These are phyloP conservation scores for Aristolochia contorta DNA, from an alignment of 164 flowering plant genomes.

Conservation along the genomic window DNA sequence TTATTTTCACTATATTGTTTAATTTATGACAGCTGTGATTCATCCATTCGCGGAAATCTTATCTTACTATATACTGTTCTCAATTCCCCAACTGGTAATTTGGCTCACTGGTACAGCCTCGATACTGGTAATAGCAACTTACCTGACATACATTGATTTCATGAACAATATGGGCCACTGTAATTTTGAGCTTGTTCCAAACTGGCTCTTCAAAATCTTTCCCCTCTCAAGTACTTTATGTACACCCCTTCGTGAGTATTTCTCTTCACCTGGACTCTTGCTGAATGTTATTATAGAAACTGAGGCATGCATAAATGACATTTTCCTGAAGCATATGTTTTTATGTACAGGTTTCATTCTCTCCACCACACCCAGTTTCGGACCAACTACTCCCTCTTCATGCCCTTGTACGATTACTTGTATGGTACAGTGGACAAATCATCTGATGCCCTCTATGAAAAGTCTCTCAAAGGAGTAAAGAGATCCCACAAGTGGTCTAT, in stretches of 20 bases:
- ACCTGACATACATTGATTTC: constrained; percentile 34
- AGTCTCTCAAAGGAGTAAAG: constrained; percentile 21
- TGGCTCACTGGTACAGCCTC: constrained; percentile 16
- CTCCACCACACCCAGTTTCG: constrained; percentile 43
- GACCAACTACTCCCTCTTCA: constrained; percentile 43
- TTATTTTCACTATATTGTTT: not conserved
- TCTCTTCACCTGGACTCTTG: not conserved
- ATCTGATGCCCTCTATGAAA: constrained; percentile 26
- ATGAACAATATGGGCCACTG: constrained; percentile 64
- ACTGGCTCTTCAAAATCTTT: constrained; percentile 27
- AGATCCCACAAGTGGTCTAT: constrained; percentile 38
- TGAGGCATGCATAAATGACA: too few species aligned
- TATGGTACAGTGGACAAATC: constrained; percentile 45
- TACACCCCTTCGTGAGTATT: constrained; percentile 51
- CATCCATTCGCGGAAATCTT: constrained; percentile 54
- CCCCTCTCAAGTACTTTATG: constrained; percentile 48
- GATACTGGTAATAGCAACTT: constrained; percentile 8
- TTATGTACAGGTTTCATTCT: constrained; percentile 8
- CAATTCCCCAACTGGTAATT: constrained; percentile 19
- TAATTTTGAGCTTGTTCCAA: constrained; percentile 51
- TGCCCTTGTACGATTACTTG: constrained; percentile 52
- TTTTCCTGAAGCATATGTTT: not conserved
- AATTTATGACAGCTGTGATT: constrained; percentile 34
- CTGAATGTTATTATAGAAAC: too few species aligned
- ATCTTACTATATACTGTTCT: constrained; percentile 24